phyloP scores from a whole-genome alignment of 805 yeast genomes.

The Yarrowia osloensis region DNA sequence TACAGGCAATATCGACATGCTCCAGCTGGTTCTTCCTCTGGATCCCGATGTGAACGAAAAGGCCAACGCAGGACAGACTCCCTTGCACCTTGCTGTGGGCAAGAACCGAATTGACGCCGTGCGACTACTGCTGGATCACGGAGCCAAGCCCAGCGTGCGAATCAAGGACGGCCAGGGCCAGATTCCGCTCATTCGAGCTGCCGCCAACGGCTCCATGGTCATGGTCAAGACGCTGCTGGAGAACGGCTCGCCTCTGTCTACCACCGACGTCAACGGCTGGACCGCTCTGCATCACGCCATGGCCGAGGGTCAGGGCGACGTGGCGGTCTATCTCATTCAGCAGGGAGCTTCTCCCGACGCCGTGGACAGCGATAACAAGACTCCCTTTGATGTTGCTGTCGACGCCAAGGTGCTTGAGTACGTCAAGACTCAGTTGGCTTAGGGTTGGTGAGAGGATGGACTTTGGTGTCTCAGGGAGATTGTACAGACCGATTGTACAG shows the following conservation, averaged over 20 bases:
- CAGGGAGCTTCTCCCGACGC: constrained; percentile 64
- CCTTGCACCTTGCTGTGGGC: constrained; percentile 74
- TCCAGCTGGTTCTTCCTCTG: constrained; percentile 49
- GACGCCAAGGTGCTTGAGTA: constrained; percentile 51
- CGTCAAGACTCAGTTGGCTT: constrained; percentile 30
- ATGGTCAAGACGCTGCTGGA: constrained; percentile 57
- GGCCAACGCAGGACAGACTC: constrained; percentile 71
- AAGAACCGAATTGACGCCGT: constrained; percentile 62
- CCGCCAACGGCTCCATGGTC: constrained; percentile 66
- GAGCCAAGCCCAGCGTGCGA: constrained; percentile 55
- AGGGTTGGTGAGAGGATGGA: too few relatives aligned
- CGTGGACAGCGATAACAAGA: constrained; percentile 55
- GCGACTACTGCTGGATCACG: constrained; percentile 54
- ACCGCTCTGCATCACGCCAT: constrained; percentile 86
- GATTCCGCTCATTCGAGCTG: constrained; percentile 79
- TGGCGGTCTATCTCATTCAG: constrained; percentile 59
- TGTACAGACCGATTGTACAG: too few relatives aligned
- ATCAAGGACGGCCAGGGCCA: constrained; percentile 67
- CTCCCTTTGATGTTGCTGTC: constrained; percentile 56
- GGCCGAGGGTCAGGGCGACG: constrained; percentile 86
- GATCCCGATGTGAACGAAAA: constrained; percentile 62
- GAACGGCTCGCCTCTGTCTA: constrained; percentile 63
- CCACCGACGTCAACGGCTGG: constrained; percentile 73
- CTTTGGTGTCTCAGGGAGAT: too few relatives aligned
- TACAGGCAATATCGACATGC: constrained; percentile 59